Percentiles rank a stretch among this genome's conserved stretches.
Conservation (phyloP, 2,329 filamentous ascomycete species). For the Claviceps africana region DNA sequence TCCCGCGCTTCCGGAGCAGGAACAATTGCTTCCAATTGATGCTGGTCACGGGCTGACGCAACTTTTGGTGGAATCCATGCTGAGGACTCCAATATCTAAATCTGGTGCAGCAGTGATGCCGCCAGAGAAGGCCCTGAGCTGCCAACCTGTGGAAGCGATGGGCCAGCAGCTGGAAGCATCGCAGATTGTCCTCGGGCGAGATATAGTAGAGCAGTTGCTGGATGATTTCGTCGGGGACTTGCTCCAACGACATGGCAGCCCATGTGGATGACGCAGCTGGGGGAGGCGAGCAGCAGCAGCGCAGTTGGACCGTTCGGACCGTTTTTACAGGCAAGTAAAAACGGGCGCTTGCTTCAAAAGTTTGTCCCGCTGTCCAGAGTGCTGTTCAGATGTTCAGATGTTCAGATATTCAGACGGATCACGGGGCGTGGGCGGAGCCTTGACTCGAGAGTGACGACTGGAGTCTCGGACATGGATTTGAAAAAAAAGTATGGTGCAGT, state of each 20-base stretch:
- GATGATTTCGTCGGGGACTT: slow-evolving; percentile 72
- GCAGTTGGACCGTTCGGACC: neutral
- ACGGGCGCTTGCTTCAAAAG: neutral
- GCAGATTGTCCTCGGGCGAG: slow-evolving; percentile 40
- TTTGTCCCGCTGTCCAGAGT: neutral
- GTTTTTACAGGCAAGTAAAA: neutral
- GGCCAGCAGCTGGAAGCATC: slow-evolving; percentile 38
- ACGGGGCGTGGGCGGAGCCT: neutral
- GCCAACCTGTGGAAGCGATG: slow-evolving; percentile 50
- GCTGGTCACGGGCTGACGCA: slow-evolving; percentile 35
- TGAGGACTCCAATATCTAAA: slow-evolving; percentile 64
- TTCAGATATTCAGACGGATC: neutral
- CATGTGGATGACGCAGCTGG: slow-evolving; percentile 6
- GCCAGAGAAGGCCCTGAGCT: slow-evolving; percentile 68
- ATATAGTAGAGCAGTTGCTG: slow-evolving; percentile 57
- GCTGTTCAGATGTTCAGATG: no score
- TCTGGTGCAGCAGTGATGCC: slow-evolving; percentile 50
- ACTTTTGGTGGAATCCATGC: slow-evolving; percentile 45
- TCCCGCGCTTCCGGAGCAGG: slow-evolving; percentile 37
- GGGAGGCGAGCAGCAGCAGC: neutral
- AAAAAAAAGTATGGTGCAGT: neutral
- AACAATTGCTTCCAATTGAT: slow-evolving; percentile 67
- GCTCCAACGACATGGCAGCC: slow-evolving; percentile 24
- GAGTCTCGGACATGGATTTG: neutral
- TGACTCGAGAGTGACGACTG: neutral